Evolutionary conservation across 2,329 filamentous ascomycete genomes (phyloP), one percentile per base, ranked within the genome.

Genomic region (Juglanconis juglandina): DNA sequence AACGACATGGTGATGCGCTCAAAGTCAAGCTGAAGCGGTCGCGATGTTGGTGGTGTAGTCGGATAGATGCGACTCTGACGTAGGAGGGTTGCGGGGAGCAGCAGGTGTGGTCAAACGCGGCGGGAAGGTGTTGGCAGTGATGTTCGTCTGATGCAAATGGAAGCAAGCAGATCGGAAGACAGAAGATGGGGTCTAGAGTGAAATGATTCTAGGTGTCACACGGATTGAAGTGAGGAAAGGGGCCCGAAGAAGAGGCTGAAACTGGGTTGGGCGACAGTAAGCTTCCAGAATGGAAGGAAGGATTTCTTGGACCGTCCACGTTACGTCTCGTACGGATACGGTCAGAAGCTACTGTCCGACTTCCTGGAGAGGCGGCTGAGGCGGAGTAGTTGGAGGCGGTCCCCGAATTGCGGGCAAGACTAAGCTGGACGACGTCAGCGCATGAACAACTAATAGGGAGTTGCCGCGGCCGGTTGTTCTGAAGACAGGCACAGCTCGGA

Each of bases 1-100:
- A 96, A 97, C 74, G 88, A 80, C 89, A 93, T 93, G 73, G 75
- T 83, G 57, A 64, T 68, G 64, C 66, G 68, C 66, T 66, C 61
- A 39, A 44, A 56, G 60, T 60, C 35, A 50, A 41, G 49, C 54
- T 42, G 52, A 41, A 47, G 53, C 33, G 39, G 39, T 54, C 47
- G 57, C 56, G 57, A 39, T 49, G 41, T 48, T 52, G 48, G n/a
- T 32, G 58, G 57, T n/a, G 24, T 53, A 41, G 24, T 24, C 24
- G 24, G 24, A 24, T 24, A 24, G 24, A 53, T 41, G 53, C 34
- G 42, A 52, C 42, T 48, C 54, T 55, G 61, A 58, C 44, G 53
- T 58, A 60, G 48, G 52, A 41, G 44, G 39, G 35, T 10, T 41
- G 46, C 39, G 52, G 56, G 55, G 44, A 55, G 44, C 50, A 13